These are phyloP conservation scores for Schrenkiella parvula DNA, from an alignment of 345 rosid species.

Conservation along the genomic window DNA sequence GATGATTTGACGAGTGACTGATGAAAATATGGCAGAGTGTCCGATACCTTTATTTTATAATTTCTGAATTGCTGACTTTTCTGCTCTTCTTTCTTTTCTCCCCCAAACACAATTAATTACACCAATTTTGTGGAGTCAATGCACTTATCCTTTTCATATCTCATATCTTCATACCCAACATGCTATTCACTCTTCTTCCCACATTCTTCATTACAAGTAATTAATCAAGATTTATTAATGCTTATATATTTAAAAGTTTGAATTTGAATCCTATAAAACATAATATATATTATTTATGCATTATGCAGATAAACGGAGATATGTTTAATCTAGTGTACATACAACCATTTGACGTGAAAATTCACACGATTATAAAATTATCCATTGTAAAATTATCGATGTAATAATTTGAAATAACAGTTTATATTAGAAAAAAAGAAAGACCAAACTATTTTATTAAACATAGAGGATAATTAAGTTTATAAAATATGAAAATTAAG, in stretches of 20 bases:
- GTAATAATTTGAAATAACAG: too few relatives aligned
- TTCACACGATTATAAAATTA: too few relatives aligned
- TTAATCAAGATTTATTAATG: too few relatives aligned
- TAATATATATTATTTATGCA: too few relatives aligned
- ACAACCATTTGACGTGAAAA: too few relatives aligned
- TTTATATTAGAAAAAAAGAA: too few relatives aligned
- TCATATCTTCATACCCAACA: not conserved
- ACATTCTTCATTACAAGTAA: not conserved
- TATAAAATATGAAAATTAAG: not conserved
- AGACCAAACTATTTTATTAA: not conserved
- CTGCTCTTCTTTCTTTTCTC: constrained; percentile 16
- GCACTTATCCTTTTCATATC: constrained; percentile 7
- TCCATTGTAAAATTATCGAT: too few relatives aligned
- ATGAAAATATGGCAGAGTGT: constrained; percentile 34
- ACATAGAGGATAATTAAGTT: not conserved
- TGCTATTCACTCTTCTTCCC: constrained; percentile 13
- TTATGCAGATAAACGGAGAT: too few relatives aligned
- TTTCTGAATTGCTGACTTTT: constrained; percentile 36
- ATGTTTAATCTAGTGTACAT: too few relatives aligned
- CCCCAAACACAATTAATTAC: constrained; percentile 7
- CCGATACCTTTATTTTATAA: constrained; percentile 34
- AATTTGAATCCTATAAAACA: too few relatives aligned
- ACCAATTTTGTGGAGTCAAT: constrained; percentile 24
- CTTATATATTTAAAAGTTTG: too few relatives aligned
- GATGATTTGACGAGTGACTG: constrained; percentile 41